phyloP scores from a whole-genome alignment of 257 asterid genomes.

The Cynanchum wilfordii region DNA sequence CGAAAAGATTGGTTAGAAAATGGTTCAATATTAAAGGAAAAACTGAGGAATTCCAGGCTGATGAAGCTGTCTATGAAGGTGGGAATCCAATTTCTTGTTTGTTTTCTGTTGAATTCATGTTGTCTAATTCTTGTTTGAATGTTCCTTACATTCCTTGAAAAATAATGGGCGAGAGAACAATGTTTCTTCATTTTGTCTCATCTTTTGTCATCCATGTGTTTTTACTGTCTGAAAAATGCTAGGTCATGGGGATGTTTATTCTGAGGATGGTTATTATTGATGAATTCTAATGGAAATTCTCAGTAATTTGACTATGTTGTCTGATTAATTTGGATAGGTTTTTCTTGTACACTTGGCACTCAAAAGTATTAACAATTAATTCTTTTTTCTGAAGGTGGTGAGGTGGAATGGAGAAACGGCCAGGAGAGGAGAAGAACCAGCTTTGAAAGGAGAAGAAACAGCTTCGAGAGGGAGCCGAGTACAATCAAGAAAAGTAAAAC shows the following conservation, averaged over 20 bases:
- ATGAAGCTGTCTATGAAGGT: slow-evolving; percentile 77
- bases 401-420: slow-evolving; percentile 76
- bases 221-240: slow-evolving; percentile 21
- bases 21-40: slow-evolving; percentile 86
- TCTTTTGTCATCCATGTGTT: slow-evolving; percentile 36
- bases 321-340: not conserved
- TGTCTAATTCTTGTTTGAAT: not conserved
- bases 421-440: slow-evolving; percentile 73
- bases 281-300: not conserved
- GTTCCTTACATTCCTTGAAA: not conserved
- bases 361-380: slow-evolving; percentile 20
- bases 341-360: slow-evolving; percentile 15
- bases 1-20: slow-evolving; percentile 72
- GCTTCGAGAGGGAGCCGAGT: slow-evolving; percentile 78
- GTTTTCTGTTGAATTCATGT: slow-evolving; percentile 4
- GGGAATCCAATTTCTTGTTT: slow-evolving; percentile 25
- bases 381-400: slow-evolving; percentile 44
- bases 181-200: slow-evolving; percentile 3
- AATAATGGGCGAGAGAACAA: not conserved
- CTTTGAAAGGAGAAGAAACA: slow-evolving; percentile 70
- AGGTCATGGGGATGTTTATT: not conserved
- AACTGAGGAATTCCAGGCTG: slow-evolving; percentile 59
- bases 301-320: not conserved
- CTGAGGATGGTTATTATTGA: not conserved
- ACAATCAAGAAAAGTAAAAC: slow-evolving; percentile 71